A percentile compares a stretch with the other conserved stretches of the same genome.
phyloP scores from a whole-genome alignment of 441 rosid genomes.

The Syzygium malaccense region DNA sequence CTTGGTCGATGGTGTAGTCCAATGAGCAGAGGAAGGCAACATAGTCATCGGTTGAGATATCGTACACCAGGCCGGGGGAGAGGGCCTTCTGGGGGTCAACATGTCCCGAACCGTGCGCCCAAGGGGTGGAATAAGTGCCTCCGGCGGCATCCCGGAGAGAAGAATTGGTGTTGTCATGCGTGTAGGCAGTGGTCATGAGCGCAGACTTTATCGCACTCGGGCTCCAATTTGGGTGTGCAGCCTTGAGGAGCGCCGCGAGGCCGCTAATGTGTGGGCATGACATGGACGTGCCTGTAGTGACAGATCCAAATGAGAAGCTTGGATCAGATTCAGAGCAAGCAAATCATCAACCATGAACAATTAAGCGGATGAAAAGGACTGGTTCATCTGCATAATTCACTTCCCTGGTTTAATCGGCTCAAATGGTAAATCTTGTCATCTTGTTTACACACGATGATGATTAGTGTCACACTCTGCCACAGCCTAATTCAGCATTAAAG shows the following conservation, averaged over 20 bases:
- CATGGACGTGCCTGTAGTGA: conserved; percentile 1
- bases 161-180: conserved; percentile 6
- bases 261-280: not conserved
- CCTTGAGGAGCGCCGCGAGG: not conserved
- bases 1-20: not conserved
- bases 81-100: conserved; percentile 21
- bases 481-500: not conserved
- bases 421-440: not conserved
- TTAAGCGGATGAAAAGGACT: not conserved
- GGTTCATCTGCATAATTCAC: not conserved
- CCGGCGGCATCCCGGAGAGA: not conserved
- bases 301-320: not conserved
- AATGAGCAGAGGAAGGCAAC: conserved; percentile 25
- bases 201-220: not conserved
- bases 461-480: not conserved
- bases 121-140: not conserved
- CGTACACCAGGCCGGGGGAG: conserved; percentile 30
- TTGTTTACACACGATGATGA: not conserved
- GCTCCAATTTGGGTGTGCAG: not conserved
- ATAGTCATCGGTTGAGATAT: conserved; percentile 21
- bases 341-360: not conserved
- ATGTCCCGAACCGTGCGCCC: conserved; percentile 29
- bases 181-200: not conserved
- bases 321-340: not conserved
- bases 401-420: not conserved